Conservation (phyloP, 2,329 filamentous ascomycete species). For the Coleophoma eucalyptorum region DNA sequence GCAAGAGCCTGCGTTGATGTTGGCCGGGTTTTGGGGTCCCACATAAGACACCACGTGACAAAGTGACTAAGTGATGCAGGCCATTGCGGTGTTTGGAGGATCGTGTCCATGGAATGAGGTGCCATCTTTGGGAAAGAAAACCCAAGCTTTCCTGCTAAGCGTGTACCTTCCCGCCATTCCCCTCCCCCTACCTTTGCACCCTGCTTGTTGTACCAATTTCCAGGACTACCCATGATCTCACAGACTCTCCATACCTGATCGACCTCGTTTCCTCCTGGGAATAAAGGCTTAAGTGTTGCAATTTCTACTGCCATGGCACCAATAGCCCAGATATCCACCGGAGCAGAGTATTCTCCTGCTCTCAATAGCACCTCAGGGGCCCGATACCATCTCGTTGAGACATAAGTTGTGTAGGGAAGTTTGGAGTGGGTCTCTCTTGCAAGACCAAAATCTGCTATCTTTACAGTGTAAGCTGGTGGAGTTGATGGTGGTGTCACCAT, state of each 20-base stretch:
- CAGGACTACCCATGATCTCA: slow-evolving; percentile 98
- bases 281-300: slow-evolving; percentile 91
- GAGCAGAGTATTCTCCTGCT: slow-evolving; percentile 94
- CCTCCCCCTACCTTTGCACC: slow-evolving; percentile 85
- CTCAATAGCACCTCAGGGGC: slow-evolving; percentile 91
- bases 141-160: slow-evolving; percentile 89
- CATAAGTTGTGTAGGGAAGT: slow-evolving; percentile 95
- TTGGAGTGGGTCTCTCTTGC: slow-evolving; percentile 97
- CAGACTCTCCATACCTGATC: slow-evolving; percentile 99
- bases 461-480: slow-evolving; percentile 90
- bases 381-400: slow-evolving; percentile 93
- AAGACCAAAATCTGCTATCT: slow-evolving; percentile 97
- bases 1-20: slow-evolving; percentile 92
- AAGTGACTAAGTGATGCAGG: slow-evolving; percentile 83
- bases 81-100: slow-evolving; percentile 88
- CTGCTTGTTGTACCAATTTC: slow-evolving; percentile 95
- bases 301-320: slow-evolving; percentile 99
- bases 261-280: slow-evolving; percentile 96
- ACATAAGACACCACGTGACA: slow-evolving; percentile 98
- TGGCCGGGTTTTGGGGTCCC: slow-evolving; percentile 90
- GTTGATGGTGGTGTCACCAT: slow-evolving; percentile 94
- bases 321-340: slow-evolving; percentile 97
- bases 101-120: slow-evolving; percentile 92
- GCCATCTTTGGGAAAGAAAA: slow-evolving; percentile 99
- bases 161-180: slow-evolving; percentile 94